phyloP scores from a whole-genome alignment of 2,329 filamentous ascomycete species.

The Xenoacremonium recifei region DNA sequence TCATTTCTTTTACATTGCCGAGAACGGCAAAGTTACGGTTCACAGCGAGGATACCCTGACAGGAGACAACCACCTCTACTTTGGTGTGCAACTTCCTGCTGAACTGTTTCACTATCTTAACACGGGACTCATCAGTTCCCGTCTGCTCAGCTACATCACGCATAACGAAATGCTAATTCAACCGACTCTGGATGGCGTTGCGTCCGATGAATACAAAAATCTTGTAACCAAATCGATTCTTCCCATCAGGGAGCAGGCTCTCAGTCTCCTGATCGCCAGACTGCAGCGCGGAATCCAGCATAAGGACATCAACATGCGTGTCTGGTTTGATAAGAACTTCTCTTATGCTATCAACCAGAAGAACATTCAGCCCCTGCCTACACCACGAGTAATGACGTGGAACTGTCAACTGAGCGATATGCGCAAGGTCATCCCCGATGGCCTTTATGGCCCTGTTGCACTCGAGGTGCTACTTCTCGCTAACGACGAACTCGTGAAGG shows the following conservation, averaged over 20 bases:
- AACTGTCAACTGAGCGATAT: constrained; percentile 63
- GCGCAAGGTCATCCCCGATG: constrained; percentile 46
- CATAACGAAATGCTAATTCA: constrained; percentile 74
- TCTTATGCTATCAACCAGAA: constrained; percentile 67
- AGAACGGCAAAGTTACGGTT: constrained; percentile 74
- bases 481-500: constrained; percentile 66
- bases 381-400: constrained; percentile 59
- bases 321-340: constrained; percentile 78
- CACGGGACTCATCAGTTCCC: constrained; percentile 74
- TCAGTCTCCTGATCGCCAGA: constrained; percentile 75
- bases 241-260: constrained; percentile 70
- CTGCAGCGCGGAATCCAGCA: constrained; percentile 82
- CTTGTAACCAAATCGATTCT: constrained; percentile 74
- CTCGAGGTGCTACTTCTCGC: constrained; percentile 66
- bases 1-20: constrained; percentile 80
- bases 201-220: constrained; percentile 75
- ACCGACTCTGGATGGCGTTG: constrained; percentile 82
- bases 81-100: constrained; percentile 84
- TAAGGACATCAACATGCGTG: constrained; percentile 72
- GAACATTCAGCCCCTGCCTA: constrained; percentile 46
- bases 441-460: constrained; percentile 44
- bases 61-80: constrained; percentile 81
- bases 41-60: constrained; percentile 73
- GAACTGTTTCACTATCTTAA: constrained; percentile 91
- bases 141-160: constrained; percentile 79